phyloP scores from a whole-genome alignment of 148 eudicot genomes.

The Polygonum maritimum region DNA sequence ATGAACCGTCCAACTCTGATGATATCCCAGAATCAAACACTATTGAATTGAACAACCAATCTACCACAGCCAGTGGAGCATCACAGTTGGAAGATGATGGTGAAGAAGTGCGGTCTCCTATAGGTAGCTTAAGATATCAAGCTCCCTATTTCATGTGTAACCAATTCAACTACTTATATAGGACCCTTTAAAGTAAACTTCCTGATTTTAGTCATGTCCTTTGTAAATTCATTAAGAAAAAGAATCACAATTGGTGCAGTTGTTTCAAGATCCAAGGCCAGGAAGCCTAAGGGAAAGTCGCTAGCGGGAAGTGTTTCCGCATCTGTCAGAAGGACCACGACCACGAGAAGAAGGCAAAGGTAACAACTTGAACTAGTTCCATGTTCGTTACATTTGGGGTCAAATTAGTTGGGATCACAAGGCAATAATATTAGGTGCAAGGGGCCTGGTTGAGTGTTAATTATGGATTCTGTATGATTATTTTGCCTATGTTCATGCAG shows the following conservation, averaged over 20 bases:
- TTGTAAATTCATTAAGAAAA: background rate
- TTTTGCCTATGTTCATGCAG: background rate
- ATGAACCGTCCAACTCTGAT: conserved; percentile 13
- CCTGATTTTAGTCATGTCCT: background rate
- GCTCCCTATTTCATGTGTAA: background rate
- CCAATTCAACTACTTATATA: background rate
- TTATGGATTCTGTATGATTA: background rate
- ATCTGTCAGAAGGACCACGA: conserved; percentile 36
- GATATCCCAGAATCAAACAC: conserved; percentile 14
- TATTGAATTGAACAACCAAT: conserved; percentile 22
- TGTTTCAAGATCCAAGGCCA: conserved; percentile 31
- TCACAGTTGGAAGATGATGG: conserved; percentile 30
- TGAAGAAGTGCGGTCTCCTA: conserved; percentile 44
- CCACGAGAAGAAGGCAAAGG: conserved; percentile 47
- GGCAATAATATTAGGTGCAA: background rate
- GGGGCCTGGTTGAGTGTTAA: background rate
- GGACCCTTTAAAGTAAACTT: background rate
- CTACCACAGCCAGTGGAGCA: conserved; percentile 41
- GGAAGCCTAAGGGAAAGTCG: conserved; percentile 32
- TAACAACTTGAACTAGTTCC: conserved; percentile 8
- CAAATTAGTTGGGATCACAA: background rate
- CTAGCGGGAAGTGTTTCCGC: conserved; percentile 21
- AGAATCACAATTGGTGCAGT: conserved; percentile 25
- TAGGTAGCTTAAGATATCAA: conserved; percentile 31
- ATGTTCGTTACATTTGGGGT: background rate